Conservation (phyloP, 2,329 filamentous ascomycete genomes). For the Aspergillus sp. region DNA sequence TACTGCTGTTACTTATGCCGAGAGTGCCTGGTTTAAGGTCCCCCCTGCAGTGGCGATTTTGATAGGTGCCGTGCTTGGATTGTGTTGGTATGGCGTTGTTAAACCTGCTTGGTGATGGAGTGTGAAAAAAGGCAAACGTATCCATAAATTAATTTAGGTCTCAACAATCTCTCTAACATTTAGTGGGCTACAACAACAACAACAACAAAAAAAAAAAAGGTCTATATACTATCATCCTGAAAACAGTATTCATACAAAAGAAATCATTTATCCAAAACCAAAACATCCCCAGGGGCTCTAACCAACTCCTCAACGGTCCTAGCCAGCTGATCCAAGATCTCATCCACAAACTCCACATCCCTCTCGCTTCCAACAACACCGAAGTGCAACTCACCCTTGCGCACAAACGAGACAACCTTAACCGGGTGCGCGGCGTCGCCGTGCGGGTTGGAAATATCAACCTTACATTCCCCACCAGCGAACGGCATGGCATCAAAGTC, state of each 20-base stretch:
- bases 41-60: conserved; percentile 47
- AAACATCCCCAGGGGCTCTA: background rate
- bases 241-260: background rate
- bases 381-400: conserved; percentile 60
- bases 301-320: conserved; percentile 42
- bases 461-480: conserved; percentile 36
- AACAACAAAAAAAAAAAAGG: background rate
- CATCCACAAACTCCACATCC: conserved; percentile 50
- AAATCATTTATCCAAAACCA: background rate
- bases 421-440: conserved; percentile 44
- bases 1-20: conserved; percentile 51
- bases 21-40: conserved; percentile 50
- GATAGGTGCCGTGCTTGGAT: conserved; percentile 47
- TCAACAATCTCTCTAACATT: background rate
- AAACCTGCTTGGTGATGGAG: background rate
- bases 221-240: background rate
- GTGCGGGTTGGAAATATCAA: conserved; percentile 62
- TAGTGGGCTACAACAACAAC: background rate
- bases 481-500: conserved; percentile 57
- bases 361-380: conserved; percentile 56
- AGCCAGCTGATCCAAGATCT: conserved; percentile 53
- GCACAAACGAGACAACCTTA: conserved; percentile 45
- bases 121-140: no score
- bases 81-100: conserved; percentile 48
- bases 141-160: background rate